Evolutionary conservation across 495 filamentous ascomycete species (phyloP).

Genomic region (Penicillium daleae): DNA sequence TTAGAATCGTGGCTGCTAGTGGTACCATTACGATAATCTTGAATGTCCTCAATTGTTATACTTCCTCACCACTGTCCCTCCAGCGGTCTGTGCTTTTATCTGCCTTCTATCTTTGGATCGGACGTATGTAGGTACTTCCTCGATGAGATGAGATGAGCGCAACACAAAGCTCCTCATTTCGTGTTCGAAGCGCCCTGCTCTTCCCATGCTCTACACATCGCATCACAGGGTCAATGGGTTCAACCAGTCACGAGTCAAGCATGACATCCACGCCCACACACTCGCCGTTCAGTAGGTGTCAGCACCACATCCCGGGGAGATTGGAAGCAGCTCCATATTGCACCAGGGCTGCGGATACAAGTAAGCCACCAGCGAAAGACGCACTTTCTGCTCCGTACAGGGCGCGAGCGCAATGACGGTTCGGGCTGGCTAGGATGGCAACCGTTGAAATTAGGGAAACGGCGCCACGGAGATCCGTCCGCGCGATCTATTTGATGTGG

Average conservation of each 20-base stretch:
- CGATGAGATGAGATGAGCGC: background rate
- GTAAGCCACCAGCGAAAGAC: conserved; percentile 8
- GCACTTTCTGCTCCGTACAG: background rate
- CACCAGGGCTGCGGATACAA: conserved; percentile 2
- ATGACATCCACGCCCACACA: background rate
- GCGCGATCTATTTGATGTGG: conserved; percentile 1
- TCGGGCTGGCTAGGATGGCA: conserved; percentile 10
- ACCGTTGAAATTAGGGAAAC: conserved; percentile 10
- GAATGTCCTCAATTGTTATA: background rate
- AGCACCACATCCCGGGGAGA: background rate
- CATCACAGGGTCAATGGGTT: conserved; percentile 4
- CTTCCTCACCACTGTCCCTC: background rate
- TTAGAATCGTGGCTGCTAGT: background rate
- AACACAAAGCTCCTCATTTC: background rate
- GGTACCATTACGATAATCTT: background rate
- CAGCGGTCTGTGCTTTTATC: conserved; percentile 3
- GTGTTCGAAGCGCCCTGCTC: conserved; percentile 2
- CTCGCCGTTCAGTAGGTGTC: background rate
- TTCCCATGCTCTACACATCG: background rate
- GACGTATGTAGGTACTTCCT: background rate
- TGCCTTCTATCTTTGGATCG: conserved; percentile 3
- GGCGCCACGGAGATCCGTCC: conserved; percentile 12
- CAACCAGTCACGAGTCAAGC: background rate
- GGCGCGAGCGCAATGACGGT: background rate
- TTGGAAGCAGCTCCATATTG: background rate